Evolutionary conservation across 352 stramenopile species (phyloP), one percentile per base, ranked within the genome.

Genomic region (Phytophthora fragariae): DNA sequence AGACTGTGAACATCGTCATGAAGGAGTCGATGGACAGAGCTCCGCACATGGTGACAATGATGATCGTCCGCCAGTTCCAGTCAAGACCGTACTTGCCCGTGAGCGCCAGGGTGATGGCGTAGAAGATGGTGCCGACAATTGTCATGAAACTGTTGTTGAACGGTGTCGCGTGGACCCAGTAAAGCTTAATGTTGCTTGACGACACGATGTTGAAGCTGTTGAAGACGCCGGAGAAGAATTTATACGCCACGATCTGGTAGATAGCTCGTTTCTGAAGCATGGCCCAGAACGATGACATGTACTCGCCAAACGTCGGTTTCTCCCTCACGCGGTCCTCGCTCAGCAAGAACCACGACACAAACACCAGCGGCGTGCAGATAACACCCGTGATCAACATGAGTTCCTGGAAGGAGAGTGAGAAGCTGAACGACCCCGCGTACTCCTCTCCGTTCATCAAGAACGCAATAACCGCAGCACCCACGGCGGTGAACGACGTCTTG

Each of bases 161-260:
- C 27, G 82, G 77, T 9, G 81, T 89, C 7, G 81, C 83, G 29
- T 91, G 83, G 12, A 87, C 81, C 85, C 82, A 91, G 55, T 79
- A 80, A 3, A 79, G 29, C 46, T 88, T 83, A 58, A 91, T 86
- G 57, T 86, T 83, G 53, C 79, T 84, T 11, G 74, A 85, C 0
- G 76, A 76, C 11, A 88, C 82, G 39, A 81, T 85, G 61, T 87
- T 90, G 59, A 92, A 91, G 56, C 72, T 88, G 65, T 88, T 82
- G 64, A 91, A 90, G 8, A 91, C 72, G 0, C 70, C 77, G 1
- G 80, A 86, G 68, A 91, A 88, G 66, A 92, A 92, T 47, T 89
- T 86, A 73, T 92, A 93, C 10, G 75, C 75, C 7, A 71, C 75
- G 5, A 92, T 75, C 73, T 92, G 82, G 44, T 85, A 91, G 31